These are phyloP conservation scores for Phlebopus sp. DNA, from an alignment of 1,284 basidiomycete genomes.

Conservation along the genomic window DNA sequence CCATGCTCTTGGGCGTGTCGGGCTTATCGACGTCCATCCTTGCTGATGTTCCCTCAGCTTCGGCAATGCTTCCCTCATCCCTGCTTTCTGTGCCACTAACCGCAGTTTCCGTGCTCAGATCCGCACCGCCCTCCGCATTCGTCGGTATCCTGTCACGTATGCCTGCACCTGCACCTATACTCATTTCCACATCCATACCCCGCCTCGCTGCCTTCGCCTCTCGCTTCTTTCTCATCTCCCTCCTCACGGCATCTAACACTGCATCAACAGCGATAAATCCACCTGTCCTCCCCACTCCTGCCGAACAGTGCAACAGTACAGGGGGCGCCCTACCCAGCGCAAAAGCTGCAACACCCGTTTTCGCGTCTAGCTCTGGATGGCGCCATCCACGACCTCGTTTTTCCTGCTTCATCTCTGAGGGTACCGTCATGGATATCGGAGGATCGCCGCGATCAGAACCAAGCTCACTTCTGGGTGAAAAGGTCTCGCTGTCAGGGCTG, in stretches of 20 bases:
- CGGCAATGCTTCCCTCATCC: slow-evolving; percentile 2
- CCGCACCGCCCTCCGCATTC: not conserved
- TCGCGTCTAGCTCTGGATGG: slow-evolving; percentile 41
- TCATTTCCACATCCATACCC: not conserved
- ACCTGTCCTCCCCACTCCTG: slow-evolving; percentile 89
- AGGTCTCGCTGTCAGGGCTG: slow-evolving; percentile 22
- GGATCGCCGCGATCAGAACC: slow-evolving; percentile 10
- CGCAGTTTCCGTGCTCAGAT: slow-evolving; percentile 7
- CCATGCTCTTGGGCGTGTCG: slow-evolving; percentile 4
- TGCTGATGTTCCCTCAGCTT: slow-evolving; percentile 3
- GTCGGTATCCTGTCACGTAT: not conserved
- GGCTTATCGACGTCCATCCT: slow-evolving; percentile 29
- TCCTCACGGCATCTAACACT: slow-evolving; percentile 72
- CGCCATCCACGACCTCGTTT: slow-evolving; percentile 23
- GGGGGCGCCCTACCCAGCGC: slow-evolving; percentile 48
- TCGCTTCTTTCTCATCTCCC: slow-evolving; percentile 50
- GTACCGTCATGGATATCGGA: slow-evolving; percentile 14
- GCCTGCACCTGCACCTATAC: not conserved
- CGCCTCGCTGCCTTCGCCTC: slow-evolving; percentile 13
- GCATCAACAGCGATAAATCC: slow-evolving; percentile 90
- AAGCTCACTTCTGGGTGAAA: slow-evolving; percentile 12
- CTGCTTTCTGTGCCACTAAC: slow-evolving; percentile 2
- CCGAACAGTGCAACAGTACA: slow-evolving; percentile 79
- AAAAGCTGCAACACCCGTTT: slow-evolving; percentile 49
- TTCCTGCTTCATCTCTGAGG: slow-evolving; percentile 17